phyloP scores from a whole-genome alignment of 2,329 filamentous ascomycete species.

The Sphaerulina vaccinii region DNA sequence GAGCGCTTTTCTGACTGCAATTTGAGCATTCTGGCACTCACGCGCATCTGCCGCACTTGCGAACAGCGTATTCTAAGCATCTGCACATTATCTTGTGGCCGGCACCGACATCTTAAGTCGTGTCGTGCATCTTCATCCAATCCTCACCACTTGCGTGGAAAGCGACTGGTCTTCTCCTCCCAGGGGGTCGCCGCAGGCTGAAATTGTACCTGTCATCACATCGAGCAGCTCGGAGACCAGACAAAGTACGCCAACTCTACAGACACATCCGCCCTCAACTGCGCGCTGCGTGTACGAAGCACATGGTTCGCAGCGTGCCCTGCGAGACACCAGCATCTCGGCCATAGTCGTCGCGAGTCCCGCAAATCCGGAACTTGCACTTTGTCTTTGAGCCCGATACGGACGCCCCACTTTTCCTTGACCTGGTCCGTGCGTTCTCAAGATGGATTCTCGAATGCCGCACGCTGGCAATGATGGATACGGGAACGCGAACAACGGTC shows the following conservation, averaged over 20 bases:
- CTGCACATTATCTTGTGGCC: constrained; percentile 18
- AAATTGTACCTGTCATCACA: constrained; percentile 8
- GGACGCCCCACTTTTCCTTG: constrained; percentile 8
- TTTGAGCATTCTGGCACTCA: constrained; percentile 1
- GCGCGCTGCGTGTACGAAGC: constrained; percentile 7
- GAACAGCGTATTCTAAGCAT: constrained; percentile 16
- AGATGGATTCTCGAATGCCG: constrained; percentile 10
- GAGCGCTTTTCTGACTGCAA: constrained; percentile 15
- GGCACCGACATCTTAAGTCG: constrained; percentile 28
- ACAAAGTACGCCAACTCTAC: constrained; percentile 3
- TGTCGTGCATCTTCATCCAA: constrained; percentile 19
- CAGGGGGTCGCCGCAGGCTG: constrained; percentile 11
- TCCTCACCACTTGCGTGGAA: constrained; percentile 13
- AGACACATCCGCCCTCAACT: constrained; percentile 1
- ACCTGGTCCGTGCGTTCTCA: constrained; percentile 5
- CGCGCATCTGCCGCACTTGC: constrained; percentile 19
- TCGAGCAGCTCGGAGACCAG: constrained; percentile 4
- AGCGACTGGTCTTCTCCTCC: constrained; percentile 7
- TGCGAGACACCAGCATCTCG: constrained; percentile 11
- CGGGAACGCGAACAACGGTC: constrained; percentile 29
- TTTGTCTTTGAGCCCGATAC: constrained; percentile 7
- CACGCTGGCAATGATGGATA: constrained; percentile 28
- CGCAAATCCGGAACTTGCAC: constrained; percentile 11
- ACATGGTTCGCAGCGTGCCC: constrained; percentile 14
- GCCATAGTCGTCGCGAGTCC: constrained; percentile 12